phyloP scores from a whole-genome alignment of 2,329 filamentous ascomycete genomes.

The Beauveria asiatica region DNA sequence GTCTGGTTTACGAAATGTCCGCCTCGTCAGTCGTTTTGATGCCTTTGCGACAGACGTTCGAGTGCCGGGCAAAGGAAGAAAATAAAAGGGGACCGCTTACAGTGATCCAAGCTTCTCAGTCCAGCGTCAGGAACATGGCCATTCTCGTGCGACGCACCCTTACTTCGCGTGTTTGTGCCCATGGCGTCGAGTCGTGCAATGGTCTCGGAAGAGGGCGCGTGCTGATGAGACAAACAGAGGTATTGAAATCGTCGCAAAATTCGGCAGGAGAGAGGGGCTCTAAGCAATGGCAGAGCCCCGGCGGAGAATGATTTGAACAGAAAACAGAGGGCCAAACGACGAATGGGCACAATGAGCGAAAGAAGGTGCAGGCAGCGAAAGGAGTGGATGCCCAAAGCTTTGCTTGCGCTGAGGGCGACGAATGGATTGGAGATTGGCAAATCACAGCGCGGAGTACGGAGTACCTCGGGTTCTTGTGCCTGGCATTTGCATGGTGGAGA shows the following conservation, averaged over 20 bases:
- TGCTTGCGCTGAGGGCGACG: neutral
- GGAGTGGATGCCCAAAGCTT: slow-evolving; percentile 6
- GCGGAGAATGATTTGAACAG: neutral
- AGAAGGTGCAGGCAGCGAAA: neutral
- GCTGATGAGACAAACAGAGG: neutral
- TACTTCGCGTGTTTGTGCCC: slow-evolving; percentile 24
- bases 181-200: slow-evolving; percentile 15
- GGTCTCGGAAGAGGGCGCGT: neutral
- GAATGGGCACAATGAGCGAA: neutral
- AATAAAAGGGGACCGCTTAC: slow-evolving; percentile 32
- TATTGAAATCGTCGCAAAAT: neutral
- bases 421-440: neutral
- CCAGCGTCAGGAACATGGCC: slow-evolving; percentile 55
- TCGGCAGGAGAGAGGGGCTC: neutral
- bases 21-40: neutral
- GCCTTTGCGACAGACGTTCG: neutral
- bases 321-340: neutral
- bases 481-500: slow-evolving; percentile 1
- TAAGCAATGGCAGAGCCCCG: neutral
- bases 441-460: no score
- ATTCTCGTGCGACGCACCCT: slow-evolving; percentile 24
- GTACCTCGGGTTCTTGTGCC: slow-evolving; percentile 1
- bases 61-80: neutral
- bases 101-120: slow-evolving; percentile 71
- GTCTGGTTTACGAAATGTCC: slow-evolving; percentile 45